Conservation (phyloP, 345 rosid species). For the Boechera stricta region DNA sequence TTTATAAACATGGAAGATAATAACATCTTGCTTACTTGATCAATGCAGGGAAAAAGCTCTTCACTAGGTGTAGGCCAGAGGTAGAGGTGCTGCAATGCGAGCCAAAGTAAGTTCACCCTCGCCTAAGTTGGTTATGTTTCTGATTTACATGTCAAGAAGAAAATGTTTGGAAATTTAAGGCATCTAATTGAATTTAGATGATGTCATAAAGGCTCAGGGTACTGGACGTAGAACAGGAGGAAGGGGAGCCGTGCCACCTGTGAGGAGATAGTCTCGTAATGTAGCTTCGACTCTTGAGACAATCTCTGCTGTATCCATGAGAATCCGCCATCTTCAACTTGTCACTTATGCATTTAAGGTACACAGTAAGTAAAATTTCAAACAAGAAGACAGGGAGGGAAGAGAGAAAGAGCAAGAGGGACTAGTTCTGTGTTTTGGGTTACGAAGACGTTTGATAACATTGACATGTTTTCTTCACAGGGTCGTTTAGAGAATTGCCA, state of each 20-base stretch:
- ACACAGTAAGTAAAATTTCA: slow-evolving; percentile 7
- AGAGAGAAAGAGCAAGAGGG: not conserved
- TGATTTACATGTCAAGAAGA: not conserved
- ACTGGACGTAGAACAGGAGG: slow-evolving; percentile 85
- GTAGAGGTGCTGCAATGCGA: slow-evolving; percentile 73
- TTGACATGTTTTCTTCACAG: not conserved
- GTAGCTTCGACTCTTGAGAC: not conserved
- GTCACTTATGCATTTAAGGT: slow-evolving; percentile 18
- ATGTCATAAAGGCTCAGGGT: slow-evolving; percentile 57
- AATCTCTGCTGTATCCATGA: slow-evolving; percentile 4
- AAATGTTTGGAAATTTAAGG: not conserved
- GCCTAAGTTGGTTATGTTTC: not conserved
- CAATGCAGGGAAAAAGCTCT: slow-evolving; percentile 85
- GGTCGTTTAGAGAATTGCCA: slow-evolving; percentile 17
- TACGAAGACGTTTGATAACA: slow-evolving; percentile 22
- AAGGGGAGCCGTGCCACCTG: slow-evolving; percentile 78
- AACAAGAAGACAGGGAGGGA: not conserved
- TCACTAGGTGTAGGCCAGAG: slow-evolving; percentile 72
- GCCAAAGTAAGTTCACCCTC: slow-evolving; percentile 67
- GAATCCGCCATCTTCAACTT: slow-evolving; percentile 2
- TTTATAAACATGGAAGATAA: slow-evolving; percentile 8
- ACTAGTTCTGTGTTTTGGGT: slow-evolving; percentile 3
- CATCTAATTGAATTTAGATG: not conserved
- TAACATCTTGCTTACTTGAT: slow-evolving; percentile 6
- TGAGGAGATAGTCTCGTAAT: slow-evolving; percentile 55